Base-by-base conservation (phyloP, 2,329 filamentous ascomycete species). In the Lasiodiplodia citricola region DNA sequence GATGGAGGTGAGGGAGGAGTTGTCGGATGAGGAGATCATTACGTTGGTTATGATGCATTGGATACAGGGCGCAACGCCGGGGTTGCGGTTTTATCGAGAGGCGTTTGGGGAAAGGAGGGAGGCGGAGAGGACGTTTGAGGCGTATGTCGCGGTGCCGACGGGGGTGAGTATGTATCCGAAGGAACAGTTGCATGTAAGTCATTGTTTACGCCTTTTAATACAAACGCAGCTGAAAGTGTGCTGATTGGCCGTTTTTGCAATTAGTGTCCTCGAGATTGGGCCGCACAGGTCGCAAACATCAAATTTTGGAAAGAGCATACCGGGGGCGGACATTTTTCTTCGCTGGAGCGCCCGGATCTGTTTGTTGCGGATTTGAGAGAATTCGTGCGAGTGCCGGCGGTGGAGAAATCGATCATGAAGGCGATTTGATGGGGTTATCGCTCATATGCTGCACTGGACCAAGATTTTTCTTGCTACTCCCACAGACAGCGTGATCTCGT, bases 21-120 rank as follows among this genome's bases (percentile, higher is more conserved):
- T 62, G 5, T 16, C 8, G 25, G n/a, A 62, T 50, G n/a, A 41
- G 16, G 57, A 62, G 13, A 16, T 62, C 13, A 41, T 62, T 16
- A 50, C 37, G 11, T 21, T 62, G 13, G 57, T 62, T 18, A 62
- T 62, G 57, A 47, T 62, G 57, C 57, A 62, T 37, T 62, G 57
- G 57, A 44, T 62, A 14, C 57, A 62, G 18, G 57, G 57, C 14
- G 57, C 57, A n/a, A 62, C 37, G 18, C 57, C 57, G 10, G 57
- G 25, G 8, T 37, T 62, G 8, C 1, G 57, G 35, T 62, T 62
- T 37, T 62, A 62, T 44, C 37, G 57, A 28, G 28, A 28, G 28
- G 28, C 28, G 28, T 28, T 28, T 28, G 28, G 4, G 5, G 28
- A 28, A 5, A 38, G 18, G 18, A 11, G 37, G 8, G 57, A 41